A percentile compares a stretch with the other conserved stretches of the same genome.
Evolutionary conservation across 208 protist species (phyloP).

Genomic region (Crithidia brevicula): DNA sequence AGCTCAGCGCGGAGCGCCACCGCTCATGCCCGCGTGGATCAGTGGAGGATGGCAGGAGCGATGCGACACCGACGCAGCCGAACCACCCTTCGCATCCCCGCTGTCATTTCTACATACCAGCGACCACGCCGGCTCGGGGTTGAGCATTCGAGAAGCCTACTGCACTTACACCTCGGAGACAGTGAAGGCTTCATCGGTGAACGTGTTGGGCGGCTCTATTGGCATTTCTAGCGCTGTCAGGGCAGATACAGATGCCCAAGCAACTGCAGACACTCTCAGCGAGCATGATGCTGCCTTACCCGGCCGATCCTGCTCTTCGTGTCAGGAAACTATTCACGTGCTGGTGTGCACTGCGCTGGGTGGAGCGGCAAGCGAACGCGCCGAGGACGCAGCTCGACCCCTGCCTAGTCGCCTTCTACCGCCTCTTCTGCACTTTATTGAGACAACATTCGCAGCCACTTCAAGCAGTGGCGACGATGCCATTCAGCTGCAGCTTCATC

Average conservation of each 20-base stretch:
- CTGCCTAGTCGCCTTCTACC: background rate
- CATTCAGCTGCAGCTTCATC: background rate
- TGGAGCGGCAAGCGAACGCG: background rate
- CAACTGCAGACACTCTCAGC: too few relatives aligned
- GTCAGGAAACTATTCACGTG: background rate
- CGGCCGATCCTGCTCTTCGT: background rate
- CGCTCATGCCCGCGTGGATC: constrained; percentile 6
- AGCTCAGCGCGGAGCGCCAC: background rate
- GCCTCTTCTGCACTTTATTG: background rate
- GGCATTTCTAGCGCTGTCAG: background rate
- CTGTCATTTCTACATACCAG: background rate
- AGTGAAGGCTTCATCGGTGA: background rate
- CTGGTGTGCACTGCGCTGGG: constrained; percentile 1
- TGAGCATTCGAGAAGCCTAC: constrained; percentile 12
- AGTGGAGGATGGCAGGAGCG: background rate
- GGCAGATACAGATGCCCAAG: background rate
- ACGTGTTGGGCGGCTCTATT: constrained; percentile 14
- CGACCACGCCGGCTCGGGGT: background rate
- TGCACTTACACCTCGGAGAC: constrained; percentile 16
- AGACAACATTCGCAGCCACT: background rate
- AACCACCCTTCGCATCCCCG: background rate
- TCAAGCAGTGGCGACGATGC: background rate
- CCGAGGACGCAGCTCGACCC: constrained; percentile 2
- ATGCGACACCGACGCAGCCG: background rate
- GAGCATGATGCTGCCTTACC: too few relatives aligned